Evolutionary conservation across 2,329 filamentous ascomycete genomes (phyloP), one percentile per base, ranked within the genome.

Genomic region (Diaporthe velutina): DNA sequence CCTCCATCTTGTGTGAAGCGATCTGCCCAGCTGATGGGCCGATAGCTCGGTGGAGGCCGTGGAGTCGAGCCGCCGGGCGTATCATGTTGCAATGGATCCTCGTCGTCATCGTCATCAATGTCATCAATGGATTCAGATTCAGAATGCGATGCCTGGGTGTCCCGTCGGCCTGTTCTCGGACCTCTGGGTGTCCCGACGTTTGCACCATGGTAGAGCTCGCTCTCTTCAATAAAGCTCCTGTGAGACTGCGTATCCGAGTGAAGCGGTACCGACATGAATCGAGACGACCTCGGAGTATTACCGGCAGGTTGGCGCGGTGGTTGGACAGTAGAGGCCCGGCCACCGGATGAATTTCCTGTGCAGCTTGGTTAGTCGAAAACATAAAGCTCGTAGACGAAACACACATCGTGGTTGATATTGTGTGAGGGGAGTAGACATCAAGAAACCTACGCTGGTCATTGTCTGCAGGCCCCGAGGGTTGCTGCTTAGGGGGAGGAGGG

Each of bases 181-280:
- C n/a, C 2, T 57, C 40, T 54, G 22, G 77, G 78, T 17, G 80
- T 80, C 12, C 74, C 70, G 19, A 81, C 48, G 22, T 73, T 70
- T 8, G 80, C 78, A 22, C 77, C 75, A 4, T 48, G 64, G 42
- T 76, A 81, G 15, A 80, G 48, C 45, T 74, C 70, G 33, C 77
- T 77, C 66, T 81, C 81, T 58, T 82, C 81, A 5, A 78, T 71
- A 35, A 78, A 81, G 58, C 79, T 81, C 28, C 79, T 57, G 19
- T 67, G 52, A 17, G 74, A 74, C 48, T 60, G 40, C 3, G 57
- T 64, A 42, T 75, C 75, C 30, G 70, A 76, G 28, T 73, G 19
- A 15, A 66, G 55, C 19, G 73, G 70, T 25, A 38, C 73, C 30
- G 61, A 70, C 64, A 68, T 68, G 33, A 40, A 52, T 48, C 73